These are phyloP conservation scores for Westerdykella aurantiaca DNA, from an alignment of 2,329 filamentous ascomycete genomes.

Conservation along the genomic window DNA sequence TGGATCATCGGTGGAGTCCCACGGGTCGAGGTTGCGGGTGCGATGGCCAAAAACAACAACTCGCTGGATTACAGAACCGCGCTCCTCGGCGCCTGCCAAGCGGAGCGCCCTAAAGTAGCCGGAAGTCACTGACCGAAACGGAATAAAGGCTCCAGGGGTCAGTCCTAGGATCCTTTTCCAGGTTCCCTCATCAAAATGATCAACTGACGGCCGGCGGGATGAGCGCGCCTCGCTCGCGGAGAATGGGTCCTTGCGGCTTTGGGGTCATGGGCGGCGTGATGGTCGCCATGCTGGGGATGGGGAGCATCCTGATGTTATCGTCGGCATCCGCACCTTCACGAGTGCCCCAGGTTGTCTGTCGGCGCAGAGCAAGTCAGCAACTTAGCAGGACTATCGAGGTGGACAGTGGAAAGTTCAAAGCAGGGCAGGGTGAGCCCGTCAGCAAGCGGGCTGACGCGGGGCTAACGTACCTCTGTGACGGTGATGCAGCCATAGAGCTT, in stretches of 20 bases:
- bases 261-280: constrained; percentile 33
- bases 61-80: constrained; percentile 26
- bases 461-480: constrained; percentile 40
- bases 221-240: constrained; percentile 32
- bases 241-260: constrained; percentile 25
- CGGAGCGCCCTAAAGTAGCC: constrained; percentile 13
- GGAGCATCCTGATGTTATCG: constrained; percentile 38
- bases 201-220: constrained; percentile 22
- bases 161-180: background rate
- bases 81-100: constrained; percentile 19
- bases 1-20: constrained; percentile 7
- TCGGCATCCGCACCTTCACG: constrained; percentile 85
- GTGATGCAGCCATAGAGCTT: constrained; percentile 85
- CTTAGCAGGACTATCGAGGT: too few species aligned
- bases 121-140: constrained; percentile 20
- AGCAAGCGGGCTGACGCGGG: constrained; percentile 20
- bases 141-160: constrained; percentile 8
- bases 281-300: constrained; percentile 28
- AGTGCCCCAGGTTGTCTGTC: constrained; percentile 89
- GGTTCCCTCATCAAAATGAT: constrained; percentile 2
- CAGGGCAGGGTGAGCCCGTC: constrained; percentile 6
- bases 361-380: background rate
- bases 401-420: too few species aligned
- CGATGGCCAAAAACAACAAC: constrained; percentile 22
- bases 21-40: constrained; percentile 16